Evolutionary conservation across 331 rosid species (phyloP).

Genomic region (Quercus tomentella): DNA sequence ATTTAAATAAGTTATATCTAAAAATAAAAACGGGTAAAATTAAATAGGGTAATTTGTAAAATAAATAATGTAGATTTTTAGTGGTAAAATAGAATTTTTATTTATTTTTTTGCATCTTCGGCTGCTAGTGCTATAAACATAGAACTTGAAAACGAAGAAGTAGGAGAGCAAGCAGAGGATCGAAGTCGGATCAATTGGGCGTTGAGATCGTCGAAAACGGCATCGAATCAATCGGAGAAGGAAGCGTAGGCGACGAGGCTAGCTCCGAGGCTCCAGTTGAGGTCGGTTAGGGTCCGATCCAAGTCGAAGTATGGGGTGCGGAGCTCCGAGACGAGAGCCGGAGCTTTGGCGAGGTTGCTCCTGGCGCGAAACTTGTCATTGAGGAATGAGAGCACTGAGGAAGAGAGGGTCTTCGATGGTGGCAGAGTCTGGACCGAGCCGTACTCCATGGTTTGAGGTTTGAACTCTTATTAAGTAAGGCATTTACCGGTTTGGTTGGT

Average conservation of each 20-base stretch:
- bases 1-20: too few species aligned
- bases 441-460: constrained; percentile 23
- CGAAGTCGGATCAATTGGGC: constrained; percentile 34
- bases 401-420: constrained; percentile 43
- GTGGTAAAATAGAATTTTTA: too few species aligned
- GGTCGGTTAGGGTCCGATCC: constrained; percentile 50
- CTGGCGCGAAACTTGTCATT: constrained; percentile 34
- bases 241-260: constrained; percentile 47
- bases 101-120: too few species aligned
- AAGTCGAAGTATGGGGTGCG: constrained; percentile 48
- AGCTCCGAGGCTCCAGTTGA: constrained; percentile 50
- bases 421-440: constrained; percentile 37
- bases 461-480: not conserved
- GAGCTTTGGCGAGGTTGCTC: constrained; percentile 33
- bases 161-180: constrained; percentile 41
- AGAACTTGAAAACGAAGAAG: not conserved
- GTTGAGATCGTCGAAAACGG: constrained; percentile 30
- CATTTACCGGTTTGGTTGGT: not conserved
- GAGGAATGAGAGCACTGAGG: constrained; percentile 53
- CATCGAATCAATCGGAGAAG: constrained; percentile 48
- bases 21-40: too few species aligned
- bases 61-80: too few species aligned
- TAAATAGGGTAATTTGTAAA: too few species aligned
- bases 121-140: too few species aligned
- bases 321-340: constrained; percentile 56